Conservation (phyloP, 2,329 filamentous ascomycete genomes). For the Cytospora piceicola region DNA sequence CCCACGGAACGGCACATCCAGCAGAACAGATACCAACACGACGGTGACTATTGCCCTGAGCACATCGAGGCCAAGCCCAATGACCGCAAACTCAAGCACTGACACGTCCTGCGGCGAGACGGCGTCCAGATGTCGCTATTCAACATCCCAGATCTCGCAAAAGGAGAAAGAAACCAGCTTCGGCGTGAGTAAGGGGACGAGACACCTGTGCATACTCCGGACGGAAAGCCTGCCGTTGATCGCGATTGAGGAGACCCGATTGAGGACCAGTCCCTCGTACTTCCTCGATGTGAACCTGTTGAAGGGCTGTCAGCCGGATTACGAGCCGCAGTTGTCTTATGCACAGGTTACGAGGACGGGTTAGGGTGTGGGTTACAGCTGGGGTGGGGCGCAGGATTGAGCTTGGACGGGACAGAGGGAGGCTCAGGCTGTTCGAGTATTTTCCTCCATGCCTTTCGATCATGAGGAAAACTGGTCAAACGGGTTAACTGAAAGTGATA, state of each 20-base stretch:
- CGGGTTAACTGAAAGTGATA: too few species aligned
- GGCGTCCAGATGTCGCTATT: constrained; percentile 4
- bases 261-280: constrained; percentile 19
- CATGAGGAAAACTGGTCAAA: not conserved
- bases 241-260: constrained; percentile 20
- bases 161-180: constrained; percentile 23
- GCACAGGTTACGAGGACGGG: not conserved
- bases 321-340: constrained; percentile 21
- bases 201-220: constrained; percentile 20
- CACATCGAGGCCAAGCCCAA: constrained; percentile 14
- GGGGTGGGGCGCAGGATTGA: constrained; percentile 3
- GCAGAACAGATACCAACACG: not conserved
- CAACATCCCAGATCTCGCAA: constrained; percentile 19
- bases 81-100: not conserved
- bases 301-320: constrained; percentile 13
- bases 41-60: constrained; percentile 17
- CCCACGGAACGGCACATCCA: constrained; percentile 21
- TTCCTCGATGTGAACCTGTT: constrained; percentile 23
- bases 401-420: not conserved
- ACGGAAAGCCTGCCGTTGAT: constrained; percentile 10
- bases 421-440: constrained; percentile 20
- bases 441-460: constrained; percentile 9
- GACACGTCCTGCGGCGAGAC: constrained; percentile 23
- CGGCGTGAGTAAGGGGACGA: constrained; percentile 13
- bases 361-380: constrained; percentile 24